Evolutionary conservation across 2,329 filamentous ascomycete genomes (phyloP), one percentile per base, ranked within the genome.

Genomic region (Botryotinia narcissicola): DNA sequence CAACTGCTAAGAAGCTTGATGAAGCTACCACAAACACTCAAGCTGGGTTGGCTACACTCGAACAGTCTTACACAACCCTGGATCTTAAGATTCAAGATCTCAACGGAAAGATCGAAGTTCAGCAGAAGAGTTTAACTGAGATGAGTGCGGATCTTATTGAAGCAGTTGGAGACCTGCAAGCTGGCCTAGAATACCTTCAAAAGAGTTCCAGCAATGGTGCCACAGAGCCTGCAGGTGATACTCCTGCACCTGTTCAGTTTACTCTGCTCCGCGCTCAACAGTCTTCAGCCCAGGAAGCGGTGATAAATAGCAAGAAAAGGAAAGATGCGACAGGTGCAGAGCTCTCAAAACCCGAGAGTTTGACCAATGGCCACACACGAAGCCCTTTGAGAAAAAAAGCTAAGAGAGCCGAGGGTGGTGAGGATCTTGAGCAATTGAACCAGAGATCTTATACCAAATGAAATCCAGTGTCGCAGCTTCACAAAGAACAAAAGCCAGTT

Each of bases 311-410:
- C 1, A 42, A 57, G 40, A 69, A 69, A 37, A 69, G 66, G 40
- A 57, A 32, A 6, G 18, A 22, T 20, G 46, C 18, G 14, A 54
- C 64, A 20, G 25, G 14, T 20, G 25, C 1, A n/a, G 63, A 37
- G 14, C 25, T 22, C 12, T 18, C 44, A 29, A 37, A 7, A 18
- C 22, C 32, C n/a, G 32, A 22, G 37, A 20, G 16, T 57, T 44
- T 51, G 12, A 42, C 37, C n/a, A 69, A 57, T 59, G 66, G 48
- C 1, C 10, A 42, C n/a, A 44, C 10, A 32, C 66, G 25, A 7
- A 57, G 66, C 48, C 66, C 66, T 25, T 42, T 9, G 22, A 42
- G 66, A 32, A 69, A 69, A 37, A 69, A n/a, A 42, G 25, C 46
- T 6, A 69, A 42, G 35, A 57, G 66, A 44, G 10, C 7, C 10